phyloP scores from a whole-genome alignment of 352 stramenopile species.

The Globisporangium emineosum region DNA sequence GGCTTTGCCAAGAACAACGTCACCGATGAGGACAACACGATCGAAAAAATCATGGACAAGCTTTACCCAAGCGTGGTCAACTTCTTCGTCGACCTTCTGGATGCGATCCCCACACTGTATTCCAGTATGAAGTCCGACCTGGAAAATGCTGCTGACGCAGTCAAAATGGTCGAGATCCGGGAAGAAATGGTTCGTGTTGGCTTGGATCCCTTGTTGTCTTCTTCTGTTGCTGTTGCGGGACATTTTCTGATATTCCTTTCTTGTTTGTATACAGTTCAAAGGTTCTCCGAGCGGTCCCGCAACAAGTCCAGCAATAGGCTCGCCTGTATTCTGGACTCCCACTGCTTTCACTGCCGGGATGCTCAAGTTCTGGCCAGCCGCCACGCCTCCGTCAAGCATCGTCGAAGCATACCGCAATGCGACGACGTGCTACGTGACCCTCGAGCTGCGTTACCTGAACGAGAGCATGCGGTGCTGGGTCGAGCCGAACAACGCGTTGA shows the following conservation, averaged over 20 bases:
- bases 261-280: slow-evolving; percentile 3
- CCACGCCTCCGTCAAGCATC: slow-evolving; percentile 31
- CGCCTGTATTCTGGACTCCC: slow-evolving; percentile 27
- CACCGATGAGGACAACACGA: slow-evolving; percentile 24
- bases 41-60: slow-evolving; percentile 24
- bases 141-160: not conserved
- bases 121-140: slow-evolving; percentile 20
- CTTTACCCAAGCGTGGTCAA: slow-evolving; percentile 23
- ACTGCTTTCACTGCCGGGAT: slow-evolving; percentile 26
- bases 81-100: slow-evolving; percentile 19
- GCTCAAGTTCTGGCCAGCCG: slow-evolving; percentile 27
- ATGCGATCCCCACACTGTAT: slow-evolving; percentile 19
- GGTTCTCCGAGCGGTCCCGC: slow-evolving; percentile 22
- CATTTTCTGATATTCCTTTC: not conserved
- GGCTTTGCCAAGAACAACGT: slow-evolving; percentile 28
- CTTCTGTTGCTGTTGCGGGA: not conserved
- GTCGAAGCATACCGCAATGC: slow-evolving; percentile 28
- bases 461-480: slow-evolving; percentile 34
- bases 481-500: slow-evolving; percentile 23
- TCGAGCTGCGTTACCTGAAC: slow-evolving; percentile 37
- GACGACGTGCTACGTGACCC: slow-evolving; percentile 30
- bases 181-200: slow-evolving; percentile 14
- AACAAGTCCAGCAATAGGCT: slow-evolving; percentile 14
- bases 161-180: slow-evolving; percentile 10
- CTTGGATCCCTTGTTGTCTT: not conserved